A percentile compares a stretch with the other conserved stretches of the same genome.
Conservation (phyloP, 2,329 filamentous ascomycete species). For the Rutstroemia sydowiana region DNA sequence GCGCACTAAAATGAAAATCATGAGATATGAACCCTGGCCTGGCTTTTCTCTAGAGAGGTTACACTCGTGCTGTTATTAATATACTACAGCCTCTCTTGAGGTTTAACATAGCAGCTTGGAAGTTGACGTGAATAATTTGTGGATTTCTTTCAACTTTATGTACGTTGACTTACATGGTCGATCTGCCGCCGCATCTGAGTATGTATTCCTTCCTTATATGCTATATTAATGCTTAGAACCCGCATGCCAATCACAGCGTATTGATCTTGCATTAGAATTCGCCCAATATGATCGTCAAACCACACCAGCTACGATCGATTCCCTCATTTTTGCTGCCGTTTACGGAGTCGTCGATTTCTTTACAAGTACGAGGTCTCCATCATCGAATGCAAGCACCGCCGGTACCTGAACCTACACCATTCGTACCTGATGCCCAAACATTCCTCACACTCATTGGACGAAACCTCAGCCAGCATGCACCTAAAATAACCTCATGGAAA, state of each 20-base stretch:
- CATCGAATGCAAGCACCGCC: conserved; percentile 31
- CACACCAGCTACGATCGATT: conserved; percentile 22
- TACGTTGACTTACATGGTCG: neutral
- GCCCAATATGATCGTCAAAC: conserved; percentile 26
- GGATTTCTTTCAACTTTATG: no score
- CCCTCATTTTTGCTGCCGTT: conserved; percentile 29
- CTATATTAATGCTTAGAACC: neutral
- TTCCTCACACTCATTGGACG: conserved; percentile 91
- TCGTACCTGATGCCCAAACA: conserved; percentile 75
- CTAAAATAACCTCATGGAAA: conserved; percentile 87
- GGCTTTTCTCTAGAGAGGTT: no score
- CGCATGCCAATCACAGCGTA: neutral
- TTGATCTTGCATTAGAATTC: conserved; percentile 9
- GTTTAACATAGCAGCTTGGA: neutral
- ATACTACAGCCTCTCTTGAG: neutral
- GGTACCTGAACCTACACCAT: conserved; percentile 68
- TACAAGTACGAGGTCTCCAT: conserved; percentile 35
- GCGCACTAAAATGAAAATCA: no score
- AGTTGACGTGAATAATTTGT: neutral
- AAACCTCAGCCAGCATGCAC: conserved; percentile 69
- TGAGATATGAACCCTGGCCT: neutral
- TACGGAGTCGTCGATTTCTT: conserved; percentile 21
- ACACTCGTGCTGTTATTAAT: no score
- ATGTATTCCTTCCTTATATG: neutral
- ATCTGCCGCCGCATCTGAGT: neutral